A percentile compares a stretch with the other conserved stretches of the same genome.
Evolutionary conservation across 1,139 yeast species (phyloP).

Genomic region (Kodamaea ohmeri): DNA sequence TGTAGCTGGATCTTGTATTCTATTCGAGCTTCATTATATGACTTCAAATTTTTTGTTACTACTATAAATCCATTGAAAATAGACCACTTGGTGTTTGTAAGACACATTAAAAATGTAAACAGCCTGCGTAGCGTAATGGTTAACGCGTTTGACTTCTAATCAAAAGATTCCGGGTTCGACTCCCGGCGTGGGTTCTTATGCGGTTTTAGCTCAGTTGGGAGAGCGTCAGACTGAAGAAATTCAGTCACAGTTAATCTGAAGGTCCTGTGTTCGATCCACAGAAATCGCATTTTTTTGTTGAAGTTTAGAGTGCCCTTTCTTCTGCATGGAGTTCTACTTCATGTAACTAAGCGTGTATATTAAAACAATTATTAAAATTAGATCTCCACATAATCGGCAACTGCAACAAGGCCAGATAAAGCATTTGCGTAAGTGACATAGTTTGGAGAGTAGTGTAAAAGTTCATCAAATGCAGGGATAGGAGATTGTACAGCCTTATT

Average conservation of each 20-base stretch:
- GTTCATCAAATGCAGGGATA: slow-evolving; percentile 69
- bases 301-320: background rate
- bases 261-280: slow-evolving; percentile 59
- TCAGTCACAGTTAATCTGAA: slow-evolving; percentile 43
- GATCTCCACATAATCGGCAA: slow-evolving; percentile 44
- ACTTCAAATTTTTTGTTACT: background rate
- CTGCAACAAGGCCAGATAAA: slow-evolving; percentile 64
- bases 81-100: too few relatives aligned
- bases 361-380: slow-evolving; percentile 17
- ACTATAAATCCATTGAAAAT: too few relatives aligned
- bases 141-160: slow-evolving; percentile 13
- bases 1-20: too few relatives aligned
- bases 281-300: slow-evolving; percentile 18
- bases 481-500: slow-evolving; percentile 31
- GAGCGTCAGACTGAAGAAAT: slow-evolving; percentile 33
- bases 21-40: too few relatives aligned
- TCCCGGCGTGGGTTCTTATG: slow-evolving; percentile 12
- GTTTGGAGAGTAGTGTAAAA: slow-evolving; percentile 61
- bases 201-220: slow-evolving; percentile 25
- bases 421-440: slow-evolving; percentile 64
- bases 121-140: slow-evolving; percentile 12
- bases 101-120: background rate
- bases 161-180: slow-evolving; percentile 13
- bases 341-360: background rate
- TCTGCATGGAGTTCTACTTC: too few relatives aligned